Evolutionary conservation across 2,329 filamentous ascomycete genomes (phyloP), one percentile per base, ranked within the genome.

Genomic region (Hypoxylon sp.): DNA sequence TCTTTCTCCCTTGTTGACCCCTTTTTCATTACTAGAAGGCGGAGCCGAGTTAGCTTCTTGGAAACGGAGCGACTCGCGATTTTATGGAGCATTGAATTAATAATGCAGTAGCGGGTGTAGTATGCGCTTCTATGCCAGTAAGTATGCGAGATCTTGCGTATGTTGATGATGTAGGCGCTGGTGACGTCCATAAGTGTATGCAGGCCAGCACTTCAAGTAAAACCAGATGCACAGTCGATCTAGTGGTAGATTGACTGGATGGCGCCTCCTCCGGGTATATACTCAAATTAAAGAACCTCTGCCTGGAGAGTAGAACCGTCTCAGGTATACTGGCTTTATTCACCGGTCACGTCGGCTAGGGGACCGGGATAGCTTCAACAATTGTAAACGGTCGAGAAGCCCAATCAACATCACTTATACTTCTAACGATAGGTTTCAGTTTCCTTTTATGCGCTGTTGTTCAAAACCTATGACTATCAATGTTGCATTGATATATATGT

Each of bases 401-500:
- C 48, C 29, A 47, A 54, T 47, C 12, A 61, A 8, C 8, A 30
- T 12, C 2, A 12, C 6, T 7, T 32, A 37, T 41, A 6, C n/a
- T 8, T 19, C 37, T 2, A 9, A 9, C 45, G 1, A 46, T 5
- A 23, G 29, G 23, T 7, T 46, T 8, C 25, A 50, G 41, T 37
- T 37, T 57, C 37, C 34, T 47, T 32, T 39, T 43, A 23, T n/a
- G 21, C 23, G 19, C 32, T 43, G n/a, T 21, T 27, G 11, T 23
- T 34, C 8, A 21, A 48, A 30, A 25, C 12, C 41, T 25, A 21
- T 14, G 16, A 48, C 3, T 25, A 37, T 43, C 46, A 19, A 65
- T 11, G 68, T 71, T 63, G 56, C 64, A 68, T 70, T 56, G 50
- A 56, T 55, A 51, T 63, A 68, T 63, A 69, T 67, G 65, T 50